Percentiles rank a stretch among this genome's conserved stretches.
Evolutionary conservation across 2,329 filamentous ascomycete genomes (phyloP).

Genomic region (Cladophialophora immunda): DNA sequence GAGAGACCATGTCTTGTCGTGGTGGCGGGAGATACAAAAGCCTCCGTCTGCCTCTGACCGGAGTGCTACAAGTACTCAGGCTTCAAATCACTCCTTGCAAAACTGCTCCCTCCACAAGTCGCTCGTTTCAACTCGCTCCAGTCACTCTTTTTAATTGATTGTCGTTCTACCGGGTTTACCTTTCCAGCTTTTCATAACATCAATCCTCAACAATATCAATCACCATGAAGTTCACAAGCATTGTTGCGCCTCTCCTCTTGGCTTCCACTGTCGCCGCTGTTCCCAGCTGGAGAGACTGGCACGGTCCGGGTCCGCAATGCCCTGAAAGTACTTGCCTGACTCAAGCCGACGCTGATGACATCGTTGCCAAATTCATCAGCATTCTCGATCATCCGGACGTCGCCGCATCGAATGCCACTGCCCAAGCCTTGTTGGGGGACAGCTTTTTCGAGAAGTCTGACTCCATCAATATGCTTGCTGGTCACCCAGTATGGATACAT

Average conservation of each 20-base stretch:
- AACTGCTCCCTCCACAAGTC: not conserved
- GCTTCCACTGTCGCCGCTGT: constrained; percentile 18
- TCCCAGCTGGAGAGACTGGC: constrained; percentile 29
- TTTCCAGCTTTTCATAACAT: not conserved
- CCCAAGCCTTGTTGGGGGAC: constrained; percentile 33
- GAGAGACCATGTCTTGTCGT: not conserved
- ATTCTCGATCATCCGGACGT: constrained; percentile 32
- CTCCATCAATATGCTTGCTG: constrained; percentile 38
- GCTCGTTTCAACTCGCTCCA: not conserved
- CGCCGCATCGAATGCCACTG: constrained; percentile 29
- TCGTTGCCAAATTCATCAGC: constrained; percentile 35
- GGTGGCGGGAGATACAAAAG: constrained; percentile 13
- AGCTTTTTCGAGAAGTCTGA: constrained; percentile 35
- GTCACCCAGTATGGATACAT: constrained; percentile 27
- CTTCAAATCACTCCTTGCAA: not conserved
- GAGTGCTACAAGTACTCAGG: not conserved
- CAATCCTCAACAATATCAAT: not conserved
- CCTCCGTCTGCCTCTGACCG: not conserved
- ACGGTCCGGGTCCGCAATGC: not conserved
- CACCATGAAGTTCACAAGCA: constrained; percentile 31
- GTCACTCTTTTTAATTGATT: constrained; percentile 13
- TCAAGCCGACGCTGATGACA: constrained; percentile 28
- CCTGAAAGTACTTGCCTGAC: constrained; percentile 23
- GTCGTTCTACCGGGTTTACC: not conserved
- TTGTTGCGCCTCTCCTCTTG: constrained; percentile 25